Percentiles rank a stretch among this genome's conserved stretches.
Conservation (phyloP, 768 basidiomycete genomes). For the Sarcodon aspratus region DNA sequence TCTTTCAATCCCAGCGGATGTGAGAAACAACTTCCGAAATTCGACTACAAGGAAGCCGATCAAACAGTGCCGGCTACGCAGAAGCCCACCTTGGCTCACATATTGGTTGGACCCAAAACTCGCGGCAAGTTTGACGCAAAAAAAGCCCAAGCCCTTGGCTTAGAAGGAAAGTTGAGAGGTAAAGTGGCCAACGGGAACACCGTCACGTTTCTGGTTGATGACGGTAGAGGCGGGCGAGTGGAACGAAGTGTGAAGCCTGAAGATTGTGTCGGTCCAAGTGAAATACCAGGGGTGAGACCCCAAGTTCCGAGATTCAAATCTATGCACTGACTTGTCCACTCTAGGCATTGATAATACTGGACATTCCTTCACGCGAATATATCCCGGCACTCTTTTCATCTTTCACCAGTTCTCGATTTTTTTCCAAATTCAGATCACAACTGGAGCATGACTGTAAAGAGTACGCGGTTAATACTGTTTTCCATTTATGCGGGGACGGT, state of each 20-base stretch:
- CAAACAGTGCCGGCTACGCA: slow-evolving; percentile 1
- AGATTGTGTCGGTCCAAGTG: slow-evolving; percentile 45
- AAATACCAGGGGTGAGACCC: slow-evolving; percentile 32
- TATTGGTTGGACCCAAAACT: slow-evolving; percentile 29
- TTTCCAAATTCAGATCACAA: slow-evolving; percentile 35
- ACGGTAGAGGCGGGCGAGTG: slow-evolving; percentile 27
- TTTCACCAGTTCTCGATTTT: slow-evolving; percentile 36
- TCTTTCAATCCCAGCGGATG: slow-evolving; percentile 5
- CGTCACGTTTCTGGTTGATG: slow-evolving; percentile 43
- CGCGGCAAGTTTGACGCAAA: slow-evolving; percentile 63
- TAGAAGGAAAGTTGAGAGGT: slow-evolving; percentile 49
- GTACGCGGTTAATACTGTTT: slow-evolving; percentile 39
- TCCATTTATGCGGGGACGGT: slow-evolving; percentile 61
- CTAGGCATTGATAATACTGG: slow-evolving; percentile 57
- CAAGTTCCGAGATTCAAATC: neutral
- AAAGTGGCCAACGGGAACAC: slow-evolving; percentile 53
- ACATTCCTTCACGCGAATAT: slow-evolving; percentile 53
- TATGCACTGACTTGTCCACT: neutral
- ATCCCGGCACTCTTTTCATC: slow-evolving; percentile 38
- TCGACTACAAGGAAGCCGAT: neutral
- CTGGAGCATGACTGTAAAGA: slow-evolving; percentile 26
- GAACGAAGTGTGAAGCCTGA: slow-evolving; percentile 45
- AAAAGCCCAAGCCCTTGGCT: slow-evolving; percentile 51
- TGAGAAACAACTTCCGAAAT: slow-evolving; percentile 2
- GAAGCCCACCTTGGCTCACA: slow-evolving; percentile 19